These are phyloP conservation scores for Microsporum audouinii DNA, from an alignment of 2,329 filamentous ascomycete genomes.

Conservation along the genomic window DNA sequence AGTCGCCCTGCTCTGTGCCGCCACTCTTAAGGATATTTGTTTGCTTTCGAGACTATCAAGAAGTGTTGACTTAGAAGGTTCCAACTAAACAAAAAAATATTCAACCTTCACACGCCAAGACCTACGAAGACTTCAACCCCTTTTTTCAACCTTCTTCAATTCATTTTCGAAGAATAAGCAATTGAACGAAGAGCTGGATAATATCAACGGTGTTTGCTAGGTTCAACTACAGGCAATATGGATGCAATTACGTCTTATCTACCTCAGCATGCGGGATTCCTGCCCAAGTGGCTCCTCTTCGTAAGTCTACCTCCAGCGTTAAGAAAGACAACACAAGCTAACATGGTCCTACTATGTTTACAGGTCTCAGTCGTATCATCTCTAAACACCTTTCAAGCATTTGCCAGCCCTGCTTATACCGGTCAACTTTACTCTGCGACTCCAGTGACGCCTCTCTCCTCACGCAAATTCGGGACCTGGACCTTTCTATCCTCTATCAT, in stretches of 20 bases:
- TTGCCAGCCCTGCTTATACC: slow-evolving; percentile 67
- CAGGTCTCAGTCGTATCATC: slow-evolving; percentile 75
- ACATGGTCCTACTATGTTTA: slow-evolving; percentile 4
- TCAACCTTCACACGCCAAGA: not conserved
- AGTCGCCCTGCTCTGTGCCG: not conserved
- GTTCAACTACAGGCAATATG: slow-evolving; percentile 1
- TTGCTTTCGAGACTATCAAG: not conserved
- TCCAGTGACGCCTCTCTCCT: slow-evolving; percentile 60
- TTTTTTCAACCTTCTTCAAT: not conserved
- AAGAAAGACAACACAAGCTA: slow-evolving; percentile 4
- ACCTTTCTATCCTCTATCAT: slow-evolving; percentile 67
- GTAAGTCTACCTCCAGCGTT: slow-evolving; percentile 31
- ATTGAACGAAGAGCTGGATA: not conserved
- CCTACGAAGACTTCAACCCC: not conserved
- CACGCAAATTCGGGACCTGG: slow-evolving; percentile 78
- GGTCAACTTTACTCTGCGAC: slow-evolving; percentile 61
- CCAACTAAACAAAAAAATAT: not conserved
- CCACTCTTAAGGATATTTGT: not conserved
- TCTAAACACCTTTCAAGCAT: slow-evolving; percentile 76
- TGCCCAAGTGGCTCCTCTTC: slow-evolving; percentile 56
- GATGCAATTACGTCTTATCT: slow-evolving; percentile 19
- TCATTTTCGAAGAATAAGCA: not conserved
- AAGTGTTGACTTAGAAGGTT: not conserved
- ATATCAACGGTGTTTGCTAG: not conserved
- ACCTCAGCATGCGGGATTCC: slow-evolving; percentile 37